Evolutionary conservation across 2,329 filamentous ascomycete genomes (phyloP).

Genomic region (Fusarium sp.): DNA sequence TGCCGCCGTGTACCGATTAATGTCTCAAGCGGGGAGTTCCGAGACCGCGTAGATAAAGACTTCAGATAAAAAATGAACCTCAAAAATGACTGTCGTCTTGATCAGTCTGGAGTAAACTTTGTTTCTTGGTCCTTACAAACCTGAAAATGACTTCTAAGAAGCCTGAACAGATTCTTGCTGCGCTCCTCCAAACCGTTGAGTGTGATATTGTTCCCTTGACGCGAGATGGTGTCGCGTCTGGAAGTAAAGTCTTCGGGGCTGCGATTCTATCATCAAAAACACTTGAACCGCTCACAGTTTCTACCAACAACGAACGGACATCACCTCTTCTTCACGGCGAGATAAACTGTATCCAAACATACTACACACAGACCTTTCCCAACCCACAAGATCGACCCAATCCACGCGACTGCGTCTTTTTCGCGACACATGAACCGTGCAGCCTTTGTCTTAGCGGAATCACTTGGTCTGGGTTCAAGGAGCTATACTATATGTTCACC

Average conservation of each 20-base stretch:
- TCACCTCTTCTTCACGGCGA: slow-evolving; percentile 72
- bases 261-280: slow-evolving; percentile 63
- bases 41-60: neutral
- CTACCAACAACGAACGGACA: slow-evolving; percentile 69
- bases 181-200: slow-evolving; percentile 62
- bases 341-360: slow-evolving; percentile 73
- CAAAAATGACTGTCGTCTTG: too few relatives aligned
- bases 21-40: slow-evolving; percentile 15
- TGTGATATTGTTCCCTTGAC: slow-evolving; percentile 67
- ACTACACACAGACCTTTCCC: slow-evolving; percentile 62
- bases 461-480: slow-evolving; percentile 70
- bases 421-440: slow-evolving; percentile 73
- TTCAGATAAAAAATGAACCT: slow-evolving; percentile 14
- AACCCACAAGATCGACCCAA: slow-evolving; percentile 56
- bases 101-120: too few relatives aligned
- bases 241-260: slow-evolving; percentile 71
- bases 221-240: slow-evolving; percentile 63
- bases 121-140: accelerated
- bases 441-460: slow-evolving; percentile 71
- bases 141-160: slow-evolving; percentile 7
- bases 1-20: slow-evolving; percentile 19
- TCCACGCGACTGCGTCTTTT: slow-evolving; percentile 67
- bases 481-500: slow-evolving; percentile 72
- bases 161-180: slow-evolving; percentile 53
- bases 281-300: slow-evolving; percentile 63